Evolutionary conservation across 257 asterid species (phyloP).

Genomic region (Fraxinus americana): DNA sequence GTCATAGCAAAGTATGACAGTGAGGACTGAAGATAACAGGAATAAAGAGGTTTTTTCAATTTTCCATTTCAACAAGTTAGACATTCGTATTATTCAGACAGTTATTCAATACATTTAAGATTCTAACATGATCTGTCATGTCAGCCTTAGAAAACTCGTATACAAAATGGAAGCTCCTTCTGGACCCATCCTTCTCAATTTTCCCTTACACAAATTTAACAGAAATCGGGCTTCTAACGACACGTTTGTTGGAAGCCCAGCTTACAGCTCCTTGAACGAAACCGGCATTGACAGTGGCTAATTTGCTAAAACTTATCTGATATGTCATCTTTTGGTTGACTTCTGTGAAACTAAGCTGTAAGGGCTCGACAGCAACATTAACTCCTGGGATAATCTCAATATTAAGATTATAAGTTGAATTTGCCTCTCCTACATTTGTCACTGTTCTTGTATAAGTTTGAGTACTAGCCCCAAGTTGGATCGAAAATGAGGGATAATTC

Average conservation of each 20-base stretch:
- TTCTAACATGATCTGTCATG: not conserved
- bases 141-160: not conserved
- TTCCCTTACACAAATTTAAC: slow-evolving; percentile 22
- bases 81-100: too few species aligned
- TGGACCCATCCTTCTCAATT: not conserved
- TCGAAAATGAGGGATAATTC: slow-evolving; percentile 48
- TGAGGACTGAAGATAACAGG: too few species aligned
- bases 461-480: slow-evolving; percentile 18
- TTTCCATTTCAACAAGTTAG: too few species aligned
- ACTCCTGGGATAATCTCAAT: slow-evolving; percentile 15
- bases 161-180: not conserved
- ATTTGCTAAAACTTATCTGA: slow-evolving; percentile 26
- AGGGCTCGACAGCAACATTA: slow-evolving; percentile 29
- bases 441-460: slow-evolving; percentile 39
- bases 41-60: too few species aligned
- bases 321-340: slow-evolving; percentile 41
- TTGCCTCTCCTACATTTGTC: slow-evolving; percentile 51
- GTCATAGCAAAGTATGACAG: too few species aligned
- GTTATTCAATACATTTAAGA: not conserved
- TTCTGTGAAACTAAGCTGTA: slow-evolving; percentile 15
- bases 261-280: slow-evolving; percentile 35
- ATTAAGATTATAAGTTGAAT: slow-evolving; percentile 18
- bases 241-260: slow-evolving; percentile 35
- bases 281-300: not conserved
- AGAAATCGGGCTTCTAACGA: slow-evolving; percentile 44